Evolutionary conservation across 1,284 basidiomycete genomes (phyloP).

Genomic region (Moesziomyces parantarcticus): DNA sequence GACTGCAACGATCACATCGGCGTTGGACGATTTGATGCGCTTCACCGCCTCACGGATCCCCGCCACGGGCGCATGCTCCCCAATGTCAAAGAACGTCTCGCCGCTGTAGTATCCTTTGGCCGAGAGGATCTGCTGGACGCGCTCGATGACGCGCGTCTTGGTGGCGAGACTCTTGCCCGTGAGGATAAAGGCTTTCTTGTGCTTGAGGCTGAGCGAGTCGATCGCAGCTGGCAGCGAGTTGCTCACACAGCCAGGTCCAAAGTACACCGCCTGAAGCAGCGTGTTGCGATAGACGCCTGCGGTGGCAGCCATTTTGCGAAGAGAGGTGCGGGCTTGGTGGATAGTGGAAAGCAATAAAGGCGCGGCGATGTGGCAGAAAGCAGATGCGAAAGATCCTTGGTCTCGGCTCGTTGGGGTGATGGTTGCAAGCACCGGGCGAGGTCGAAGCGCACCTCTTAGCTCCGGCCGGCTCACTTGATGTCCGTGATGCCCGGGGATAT

Average conservation of each 20-base stretch:
- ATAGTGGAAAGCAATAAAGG: too few relatives aligned
- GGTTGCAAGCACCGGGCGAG: too few relatives aligned
- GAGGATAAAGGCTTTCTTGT: constrained; percentile 51
- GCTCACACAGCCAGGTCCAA: constrained; percentile 34
- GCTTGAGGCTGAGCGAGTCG: constrained; percentile 27
- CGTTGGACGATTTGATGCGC: constrained; percentile 72
- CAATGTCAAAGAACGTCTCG: constrained; percentile 78
- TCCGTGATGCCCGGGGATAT: too few relatives aligned
- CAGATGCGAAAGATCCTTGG: too few relatives aligned
- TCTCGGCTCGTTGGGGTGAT: too few relatives aligned
- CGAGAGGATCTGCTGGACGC: constrained; percentile 29
- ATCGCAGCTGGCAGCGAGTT: constrained; percentile 29
- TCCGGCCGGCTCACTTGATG: too few relatives aligned
- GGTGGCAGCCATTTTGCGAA: constrained; percentile 18
- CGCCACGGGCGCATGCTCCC: constrained; percentile 79
- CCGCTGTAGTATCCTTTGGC: constrained; percentile 36
- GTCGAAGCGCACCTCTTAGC: too few relatives aligned
- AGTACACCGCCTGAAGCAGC: constrained; percentile 39
- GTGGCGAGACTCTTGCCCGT: constrained; percentile 53
- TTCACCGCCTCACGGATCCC: constrained; percentile 74
- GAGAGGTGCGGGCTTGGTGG: too few relatives aligned
- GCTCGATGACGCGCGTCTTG: constrained; percentile 48
- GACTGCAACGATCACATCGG: constrained; percentile 74
- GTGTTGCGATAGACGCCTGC: constrained; percentile 45
- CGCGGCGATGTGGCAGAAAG: too few relatives aligned